Base-by-base conservation (phyloP, 23 red algal species). In the Pyropia haitanensis region DNA sequence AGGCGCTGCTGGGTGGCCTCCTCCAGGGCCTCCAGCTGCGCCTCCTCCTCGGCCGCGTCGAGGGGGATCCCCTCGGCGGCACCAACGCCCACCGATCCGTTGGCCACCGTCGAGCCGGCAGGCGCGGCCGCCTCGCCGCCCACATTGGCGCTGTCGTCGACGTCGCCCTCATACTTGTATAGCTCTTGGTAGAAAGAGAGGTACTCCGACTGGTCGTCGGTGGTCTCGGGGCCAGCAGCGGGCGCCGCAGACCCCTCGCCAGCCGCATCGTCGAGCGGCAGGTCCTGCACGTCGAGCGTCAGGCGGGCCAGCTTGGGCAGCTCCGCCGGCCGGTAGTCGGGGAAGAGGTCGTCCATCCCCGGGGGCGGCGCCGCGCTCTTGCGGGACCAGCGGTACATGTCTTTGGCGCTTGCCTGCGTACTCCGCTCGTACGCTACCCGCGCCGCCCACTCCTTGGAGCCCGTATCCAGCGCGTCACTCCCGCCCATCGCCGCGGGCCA, bases 331-430 rank as follows among this genome's bases (percentile, higher is more conserved):
- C 51, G 62, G 18, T 53, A 17, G 46, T 60, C 25, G 17, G 81
- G 61, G 61, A 67, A 87, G 6, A 87, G 71, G 19, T 59, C 61
- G 21, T 26, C 49, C 26, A 87, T 77, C 46, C n/a, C 62, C 18
- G 27, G 50, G 22, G 81, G 81, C 7, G 81, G 71, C 14, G 33
- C 27, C 30, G 14, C 28, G 49, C 70, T 63, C 22, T 39, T 64
- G 14, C 46, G 53, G 18, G 81, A 71, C 81, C 81, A 87, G 27
- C 39, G 68, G 63, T 76, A 77, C 81, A 87, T 87, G 26, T 87
- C 81, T 7, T 48, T 56, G 1, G 61, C 46, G 16, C 50, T 60
- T 19, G 60, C 64, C 50, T 87, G n/a, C 5, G 64, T 18, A 13
- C 75, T 30, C 15, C 75, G 44, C 16, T 87, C 81, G 44, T 87